phyloP scores from a whole-genome alignment of 2,329 filamentous ascomycete species.

The Drechslera avenae region DNA sequence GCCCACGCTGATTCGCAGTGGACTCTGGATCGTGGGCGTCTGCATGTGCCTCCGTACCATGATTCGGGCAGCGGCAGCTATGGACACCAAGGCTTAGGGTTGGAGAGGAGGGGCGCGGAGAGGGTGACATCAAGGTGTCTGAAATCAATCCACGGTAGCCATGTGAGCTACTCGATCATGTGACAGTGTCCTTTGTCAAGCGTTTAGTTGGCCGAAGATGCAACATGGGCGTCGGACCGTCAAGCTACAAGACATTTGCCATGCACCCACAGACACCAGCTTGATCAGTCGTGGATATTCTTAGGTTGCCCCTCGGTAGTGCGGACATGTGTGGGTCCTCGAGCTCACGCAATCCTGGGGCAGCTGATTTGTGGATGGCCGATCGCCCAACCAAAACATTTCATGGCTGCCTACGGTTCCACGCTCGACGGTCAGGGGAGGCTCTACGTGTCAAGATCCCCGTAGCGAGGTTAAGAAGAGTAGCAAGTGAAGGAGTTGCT shows the following conservation, averaged over 20 bases:
- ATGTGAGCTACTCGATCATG: constrained; percentile 4
- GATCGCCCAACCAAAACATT: constrained; percentile 24
- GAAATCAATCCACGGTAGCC: neutral
- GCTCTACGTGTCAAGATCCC: constrained; percentile 42
- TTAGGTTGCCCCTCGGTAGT: constrained; percentile 8
- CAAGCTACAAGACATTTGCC: neutral
- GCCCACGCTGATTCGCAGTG: constrained; percentile 23
- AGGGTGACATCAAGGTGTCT: neutral
- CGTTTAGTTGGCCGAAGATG: neutral
- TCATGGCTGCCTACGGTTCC: constrained; percentile 37
- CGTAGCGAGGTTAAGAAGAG: constrained; percentile 23
- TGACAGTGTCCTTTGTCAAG: constrained; percentile 1
- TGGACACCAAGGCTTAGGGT: constrained; percentile 10
- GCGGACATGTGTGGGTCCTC: constrained; percentile 27
- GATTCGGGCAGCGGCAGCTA: constrained; percentile 29
- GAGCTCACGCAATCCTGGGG: constrained; percentile 33
- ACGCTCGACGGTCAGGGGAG: constrained; percentile 21
- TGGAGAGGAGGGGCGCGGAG: neutral
- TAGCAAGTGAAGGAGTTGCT: constrained; percentile 4
- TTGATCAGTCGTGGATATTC: constrained; percentile 2
- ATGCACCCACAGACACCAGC: neutral
- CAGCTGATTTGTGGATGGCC: constrained; percentile 16
- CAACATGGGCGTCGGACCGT: neutral
- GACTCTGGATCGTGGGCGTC: constrained; percentile 26
- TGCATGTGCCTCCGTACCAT: constrained; percentile 31